Base-by-base conservation (phyloP, 1,139 yeast species). In the Suhomyces panamericanus region DNA sequence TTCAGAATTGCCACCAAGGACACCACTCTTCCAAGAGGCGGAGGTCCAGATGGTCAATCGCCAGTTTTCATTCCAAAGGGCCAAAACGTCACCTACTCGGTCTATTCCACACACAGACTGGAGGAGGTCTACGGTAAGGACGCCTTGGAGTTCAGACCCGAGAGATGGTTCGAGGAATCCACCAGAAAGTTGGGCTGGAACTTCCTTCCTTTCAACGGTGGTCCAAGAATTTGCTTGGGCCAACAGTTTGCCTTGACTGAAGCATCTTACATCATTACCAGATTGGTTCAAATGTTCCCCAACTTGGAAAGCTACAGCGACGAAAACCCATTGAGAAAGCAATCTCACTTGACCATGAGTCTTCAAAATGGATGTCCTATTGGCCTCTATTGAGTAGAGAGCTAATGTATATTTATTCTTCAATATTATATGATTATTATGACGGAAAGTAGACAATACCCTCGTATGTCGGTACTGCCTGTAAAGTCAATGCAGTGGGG, bases 211-310 rank as follows among this genome's bases (percentile, higher is more conserved):
- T 78, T 78, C 64, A 79, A 79, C 52, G 84, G 83, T 39, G 85
- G 85, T 6, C 84, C 85, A 27, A 65, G 85, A 46, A 78, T 79
- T 45, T 80, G 85, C 54, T 63, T 79, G 41, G 85, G 84, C 14
- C 83, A 79, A 59, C 83, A 78, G 57, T 77, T 75, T 60, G 83
- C 83, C 1, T 68, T 79, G 47, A 77, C 82, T 14, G 85, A 80
- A 58, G 78, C 80, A 4, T 66, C 77, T 4, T 78, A 77, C 49
- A 70, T 73, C 9, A 52, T 73, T 32, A 68, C 66, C 13, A 62
- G 83, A 45, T 56, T 79, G 41, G 57, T 43, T 16, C 64, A 60
- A 43, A 40, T 51, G 39, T 60, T 60, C 49, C 51, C 53, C 10
- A 46, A 47, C 40, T 43, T 60, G 30, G 35, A 29, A 10, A 6